Evolutionary conservation across 441 rosid genomes (phyloP), one percentile per base, ranked within the genome.

Genomic region (Erodium texanum): DNA sequence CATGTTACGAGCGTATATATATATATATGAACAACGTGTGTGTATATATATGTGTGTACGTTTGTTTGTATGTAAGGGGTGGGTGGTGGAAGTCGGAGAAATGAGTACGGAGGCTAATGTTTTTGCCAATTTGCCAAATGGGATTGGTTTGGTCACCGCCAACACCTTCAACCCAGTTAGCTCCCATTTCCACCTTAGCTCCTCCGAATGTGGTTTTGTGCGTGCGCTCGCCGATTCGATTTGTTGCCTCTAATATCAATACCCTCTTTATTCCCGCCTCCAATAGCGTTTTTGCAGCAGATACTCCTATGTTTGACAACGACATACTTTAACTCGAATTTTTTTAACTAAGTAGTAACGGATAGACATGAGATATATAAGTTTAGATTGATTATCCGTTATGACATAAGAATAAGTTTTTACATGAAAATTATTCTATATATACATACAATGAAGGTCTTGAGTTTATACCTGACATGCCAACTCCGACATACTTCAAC

Each of bases 71-170:
- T 50, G 73, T 71, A 22, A 75, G 73, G 15, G 71, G 68, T 12
- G 66, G 27, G 27, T 73, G 66, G 0, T 23, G 67, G 23, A 23
- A 73, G 41, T 71, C 70, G 9, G 69, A 73, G 24, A 65, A 22
- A 50, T 4, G 75, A 14, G 68, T 65, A 20, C 19, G 66, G 64
- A 79, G 79, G 19, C 71, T 70, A 56, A 67, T 22, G 1, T 66
- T 24, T n/a, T 69, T 61, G 23, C 74, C 80, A 0, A 73, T 71
- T 4, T 73, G 70, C 4, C 50, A 2, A 9, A 79, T 11, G 5
- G 76, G 77, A 70, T 75, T 79, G 18, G 48, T 11, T 14, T 64
- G 38, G 12, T 70, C 70, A 15, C 79, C 82, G 3, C 82, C 79
- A 6, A 67, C 70, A 6, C 71, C 75, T 15, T 67, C 69, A 10